Evolutionary conservation across 2,329 filamentous ascomycete genomes (phyloP), one percentile per base, ranked within the genome.

Genomic region (Hypoxylon sp.): DNA sequence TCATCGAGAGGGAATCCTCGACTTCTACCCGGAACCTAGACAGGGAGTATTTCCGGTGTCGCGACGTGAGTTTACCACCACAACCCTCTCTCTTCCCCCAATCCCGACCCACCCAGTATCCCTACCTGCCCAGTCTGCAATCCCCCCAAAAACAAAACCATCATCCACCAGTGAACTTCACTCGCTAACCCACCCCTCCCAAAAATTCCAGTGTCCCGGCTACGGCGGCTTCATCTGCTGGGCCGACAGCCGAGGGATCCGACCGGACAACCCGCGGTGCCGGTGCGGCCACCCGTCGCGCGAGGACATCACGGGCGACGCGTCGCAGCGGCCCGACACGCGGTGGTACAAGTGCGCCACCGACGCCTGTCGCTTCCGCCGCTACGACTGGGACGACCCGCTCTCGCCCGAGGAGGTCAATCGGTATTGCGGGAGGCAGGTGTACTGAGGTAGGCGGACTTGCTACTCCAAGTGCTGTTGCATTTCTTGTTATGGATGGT

Each of bases 311-410:
- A 36, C 55, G 6, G 30, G 34, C n/a, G 44, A 50, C 3, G 3
- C 1, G 7, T 16, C 36, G 2, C 0, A 0, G 1, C 15, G 16
- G 13, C 35, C 45, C 12, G 15, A 51, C n/a, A 38, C 16, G 7
- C 11, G 53, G 1, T 60, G 30, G 17, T 58, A 55, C 23, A 58
- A 54, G 38, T 60, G 57, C 42, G 57, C 51, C 11, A 60, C 55
- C 7, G 31, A 55, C 35, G 17, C 16, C 3, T 60, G 57, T 19
- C 2, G 7, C 0, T 55, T 53, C 35, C 26, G 35, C 3, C 5
- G 30, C 13, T 38, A 7, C 11, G 26, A 48, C 12, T 45, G 35
- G 31, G 17, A 51, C n/a, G 46, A 45, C 13, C 47, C 26, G 36
- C 25, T 60, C 19, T 17, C 35, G 2, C 7, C 20, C 5, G 36